These are phyloP conservation scores for Gossypium stocksii DNA, from an alignment of 345 rosid genomes.

Conservation along the genomic window DNA sequence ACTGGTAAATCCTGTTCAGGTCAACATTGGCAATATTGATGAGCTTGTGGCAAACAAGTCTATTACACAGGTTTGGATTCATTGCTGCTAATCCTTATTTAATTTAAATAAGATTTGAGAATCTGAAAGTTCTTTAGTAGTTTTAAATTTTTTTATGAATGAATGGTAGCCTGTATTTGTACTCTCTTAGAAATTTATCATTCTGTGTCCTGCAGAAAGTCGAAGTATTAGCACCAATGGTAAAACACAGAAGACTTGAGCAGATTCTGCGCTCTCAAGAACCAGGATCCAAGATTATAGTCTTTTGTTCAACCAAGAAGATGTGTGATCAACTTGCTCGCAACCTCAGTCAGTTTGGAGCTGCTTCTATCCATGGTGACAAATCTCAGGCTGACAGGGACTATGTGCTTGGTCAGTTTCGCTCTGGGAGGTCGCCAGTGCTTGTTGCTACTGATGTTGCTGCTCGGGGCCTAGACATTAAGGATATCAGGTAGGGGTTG, in stretches of 20 bases:
- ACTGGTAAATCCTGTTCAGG: conserved; percentile 89
- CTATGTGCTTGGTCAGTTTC: conserved; percentile 62
- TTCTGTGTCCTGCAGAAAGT: conserved; percentile 47
- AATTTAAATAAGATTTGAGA: neutral
- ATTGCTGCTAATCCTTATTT: neutral
- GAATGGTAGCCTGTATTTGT: neutral
- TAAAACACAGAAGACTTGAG: conserved; percentile 86
- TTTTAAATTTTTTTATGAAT: neutral
- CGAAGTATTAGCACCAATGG: conserved; percentile 78
- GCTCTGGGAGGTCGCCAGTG: conserved; percentile 62
- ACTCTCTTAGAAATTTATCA: neutral
- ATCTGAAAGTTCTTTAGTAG: neutral
- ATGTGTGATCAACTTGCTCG: conserved; percentile 84
- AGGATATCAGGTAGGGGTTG: conserved; percentile 73
- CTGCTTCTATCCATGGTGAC: conserved; percentile 85
- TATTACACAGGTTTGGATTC: conserved; percentile 71
- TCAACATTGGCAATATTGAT: conserved; percentile 90
- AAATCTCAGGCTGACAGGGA: conserved; percentile 80
- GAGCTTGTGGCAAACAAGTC: conserved; percentile 99
- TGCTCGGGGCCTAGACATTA: conserved; percentile 76
- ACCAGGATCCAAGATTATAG: conserved; percentile 68
- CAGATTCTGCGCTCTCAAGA: conserved; percentile 86
- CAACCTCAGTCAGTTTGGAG: conserved; percentile 65
- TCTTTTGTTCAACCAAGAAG: conserved; percentile 76
- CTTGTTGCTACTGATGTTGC: conserved; percentile 91